phyloP scores from a whole-genome alignment of 2,329 filamentous ascomycete species.

The Fusarium nisikadoi region DNA sequence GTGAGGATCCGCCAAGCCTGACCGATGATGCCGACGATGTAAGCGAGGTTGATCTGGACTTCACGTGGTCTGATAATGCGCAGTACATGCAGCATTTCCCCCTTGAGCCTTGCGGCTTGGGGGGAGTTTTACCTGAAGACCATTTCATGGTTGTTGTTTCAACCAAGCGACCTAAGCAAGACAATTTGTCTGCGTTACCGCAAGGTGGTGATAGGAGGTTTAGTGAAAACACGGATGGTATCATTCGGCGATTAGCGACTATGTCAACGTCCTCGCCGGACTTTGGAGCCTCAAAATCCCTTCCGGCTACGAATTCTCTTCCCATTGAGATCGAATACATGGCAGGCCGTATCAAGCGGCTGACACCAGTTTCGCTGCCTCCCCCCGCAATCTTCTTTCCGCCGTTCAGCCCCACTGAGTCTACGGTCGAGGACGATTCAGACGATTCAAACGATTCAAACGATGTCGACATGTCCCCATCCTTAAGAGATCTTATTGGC shows the following conservation, averaged over 20 bases:
- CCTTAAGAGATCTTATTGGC: constrained; percentile 47
- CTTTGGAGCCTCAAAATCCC: not conserved
- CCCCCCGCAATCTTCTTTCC: constrained; percentile 64
- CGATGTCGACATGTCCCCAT: constrained; percentile 45
- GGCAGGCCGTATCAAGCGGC: constrained; percentile 53
- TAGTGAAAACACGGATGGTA: constrained; percentile 51
- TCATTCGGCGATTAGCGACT: constrained; percentile 55
- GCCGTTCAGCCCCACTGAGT: constrained; percentile 56
- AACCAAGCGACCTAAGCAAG: constrained; percentile 56
- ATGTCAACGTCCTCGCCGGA: constrained; percentile 55
- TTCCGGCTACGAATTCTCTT: not conserved
- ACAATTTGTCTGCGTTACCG: constrained; percentile 4
- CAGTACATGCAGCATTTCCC: constrained; percentile 53
- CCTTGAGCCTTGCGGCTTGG: constrained; percentile 68
- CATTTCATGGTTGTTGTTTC: constrained; percentile 69
- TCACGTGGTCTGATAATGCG: constrained; percentile 57
- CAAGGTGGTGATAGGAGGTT: constrained; percentile 20
- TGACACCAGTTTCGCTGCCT: constrained; percentile 61
- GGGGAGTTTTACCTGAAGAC: constrained; percentile 70
- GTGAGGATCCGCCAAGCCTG: constrained; percentile 44
- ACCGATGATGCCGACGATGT: constrained; percentile 50
- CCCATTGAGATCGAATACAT: constrained; percentile 59
- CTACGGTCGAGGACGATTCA: constrained; percentile 48
- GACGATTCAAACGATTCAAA: constrained; percentile 42
- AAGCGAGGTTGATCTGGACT: constrained; percentile 57